Evolutionary conservation across 179 eudicot species (phyloP).

Genomic region (Vitellaria paradoxa): DNA sequence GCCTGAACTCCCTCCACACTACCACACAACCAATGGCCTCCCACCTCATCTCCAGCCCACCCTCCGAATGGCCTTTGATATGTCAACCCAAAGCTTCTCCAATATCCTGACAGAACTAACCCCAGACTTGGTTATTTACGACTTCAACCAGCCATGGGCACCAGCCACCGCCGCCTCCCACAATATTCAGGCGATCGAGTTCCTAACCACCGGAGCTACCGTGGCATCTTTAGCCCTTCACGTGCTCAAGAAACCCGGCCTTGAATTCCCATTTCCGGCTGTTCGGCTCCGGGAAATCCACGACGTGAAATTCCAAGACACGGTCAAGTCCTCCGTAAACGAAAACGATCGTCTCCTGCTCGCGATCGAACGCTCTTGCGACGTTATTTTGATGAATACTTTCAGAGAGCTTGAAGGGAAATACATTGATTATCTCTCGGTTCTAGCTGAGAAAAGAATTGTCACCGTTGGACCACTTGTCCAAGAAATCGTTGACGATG

Average conservation of each 20-base stretch:
- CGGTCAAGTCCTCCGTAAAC: not conserved
- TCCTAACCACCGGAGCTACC: not conserved
- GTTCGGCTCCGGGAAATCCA: not conserved
- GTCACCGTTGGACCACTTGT: constrained; percentile 13
- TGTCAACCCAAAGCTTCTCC: not conserved
- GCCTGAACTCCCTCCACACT: constrained; percentile 12
- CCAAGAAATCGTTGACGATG: not conserved
- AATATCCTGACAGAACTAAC: not conserved
- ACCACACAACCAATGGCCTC: constrained; percentile 22
- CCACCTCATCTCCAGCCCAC: constrained; percentile 10
- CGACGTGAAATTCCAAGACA: no score
- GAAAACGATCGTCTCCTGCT: not conserved
- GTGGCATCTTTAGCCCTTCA: not conserved
- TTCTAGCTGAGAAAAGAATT: not conserved
- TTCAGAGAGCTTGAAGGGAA: constrained; percentile 11
- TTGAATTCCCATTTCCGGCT: not conserved
- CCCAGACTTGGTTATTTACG: constrained; percentile 20
- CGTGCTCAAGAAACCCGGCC: not conserved
- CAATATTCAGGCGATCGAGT: not conserved
- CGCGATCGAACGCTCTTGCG: not conserved
- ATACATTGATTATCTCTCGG: constrained; percentile 1
- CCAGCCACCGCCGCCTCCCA: not conserved
- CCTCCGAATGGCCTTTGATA: not conserved
- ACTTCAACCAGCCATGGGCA: constrained; percentile 7
- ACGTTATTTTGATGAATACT: not conserved